A percentile compares a stretch with the other conserved stretches of the same genome.
phyloP scores from a whole-genome alignment of 2,329 filamentous ascomycete species.

The Phaeosphaeriaceae sp. region DNA sequence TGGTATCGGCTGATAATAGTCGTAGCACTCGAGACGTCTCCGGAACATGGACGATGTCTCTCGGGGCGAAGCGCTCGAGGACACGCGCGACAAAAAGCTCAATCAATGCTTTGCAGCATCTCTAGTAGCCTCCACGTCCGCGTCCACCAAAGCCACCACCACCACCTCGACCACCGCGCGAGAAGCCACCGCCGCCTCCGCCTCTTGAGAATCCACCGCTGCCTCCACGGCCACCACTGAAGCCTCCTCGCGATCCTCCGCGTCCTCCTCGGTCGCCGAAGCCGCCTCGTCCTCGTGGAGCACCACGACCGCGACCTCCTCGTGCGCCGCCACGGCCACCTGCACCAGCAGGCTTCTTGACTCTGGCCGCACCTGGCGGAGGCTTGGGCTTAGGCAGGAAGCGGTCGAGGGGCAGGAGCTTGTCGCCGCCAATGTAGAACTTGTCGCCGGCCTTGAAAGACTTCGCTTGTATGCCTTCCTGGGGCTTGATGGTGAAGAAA shows the following conservation, averaged over 20 bases:
- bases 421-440: conserved; percentile 94
- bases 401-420: conserved; percentile 87
- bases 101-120: conserved; percentile 9
- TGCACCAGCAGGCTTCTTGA: conserved; percentile 72
- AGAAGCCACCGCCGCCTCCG: conserved; percentile 42
- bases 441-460: conserved; percentile 97
- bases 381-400: conserved; percentile 95
- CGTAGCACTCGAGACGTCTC: conserved; percentile 22
- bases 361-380: conserved; percentile 70
- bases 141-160: conserved; percentile 31
- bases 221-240: conserved; percentile 45
- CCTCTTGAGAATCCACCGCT: conserved; percentile 19
- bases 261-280: conserved; percentile 40
- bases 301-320: conserved; percentile 55
- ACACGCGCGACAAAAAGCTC: conserved; percentile 10
- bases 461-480: conserved; percentile 92
- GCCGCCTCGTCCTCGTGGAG: conserved; percentile 57
- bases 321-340: conserved; percentile 60
- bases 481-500: conserved; percentile 97
- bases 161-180: conserved; percentile 34
- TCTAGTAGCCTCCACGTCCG: conserved; percentile 43
- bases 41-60: conserved; percentile 20
- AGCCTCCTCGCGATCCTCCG: conserved; percentile 59
- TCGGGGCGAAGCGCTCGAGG: conserved; percentile 9
- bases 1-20: conserved; percentile 41